phyloP scores from a whole-genome alignment of 805 yeast genomes.

The Pichia californica region DNA sequence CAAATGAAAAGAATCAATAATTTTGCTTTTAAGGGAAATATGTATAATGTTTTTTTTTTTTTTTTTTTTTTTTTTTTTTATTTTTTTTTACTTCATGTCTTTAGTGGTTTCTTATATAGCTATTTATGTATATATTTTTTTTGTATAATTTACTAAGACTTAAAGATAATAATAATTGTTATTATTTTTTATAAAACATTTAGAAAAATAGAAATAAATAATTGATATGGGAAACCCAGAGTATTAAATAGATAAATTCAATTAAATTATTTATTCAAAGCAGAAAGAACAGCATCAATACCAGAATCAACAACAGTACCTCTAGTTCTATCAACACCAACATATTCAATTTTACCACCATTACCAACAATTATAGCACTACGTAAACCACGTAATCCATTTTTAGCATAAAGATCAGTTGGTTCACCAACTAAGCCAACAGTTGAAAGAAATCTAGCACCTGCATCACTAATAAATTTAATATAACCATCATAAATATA shows the following conservation, averaged over 20 bases:
- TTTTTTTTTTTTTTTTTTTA: too few relatives aligned
- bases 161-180: too few relatives aligned
- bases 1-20: too few relatives aligned
- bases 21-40: too few relatives aligned
- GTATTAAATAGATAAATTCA: background rate
- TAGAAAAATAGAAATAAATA: background rate
- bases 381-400: constrained; percentile 32
- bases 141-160: too few relatives aligned
- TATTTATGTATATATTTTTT: too few relatives aligned
- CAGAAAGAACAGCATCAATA: constrained; percentile 11
- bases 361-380: constrained; percentile 63
- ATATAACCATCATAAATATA: constrained; percentile 21
- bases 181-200: too few relatives aligned
- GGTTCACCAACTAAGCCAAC: constrained; percentile 12
- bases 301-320: constrained; percentile 20
- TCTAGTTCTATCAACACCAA: constrained; percentile 37
- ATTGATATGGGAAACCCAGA: background rate
- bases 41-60: too few relatives aligned
- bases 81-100: too few relatives aligned
- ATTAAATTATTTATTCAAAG: background rate
- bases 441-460: constrained; percentile 16
- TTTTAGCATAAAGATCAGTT: constrained; percentile 9
- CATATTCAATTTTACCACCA: constrained; percentile 25
- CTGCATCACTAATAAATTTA: constrained; percentile 52
- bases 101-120: too few relatives aligned